These are phyloP conservation scores for Beauveria asiatica DNA, from an alignment of 2,329 filamentous ascomycete species.

Conservation along the genomic window DNA sequence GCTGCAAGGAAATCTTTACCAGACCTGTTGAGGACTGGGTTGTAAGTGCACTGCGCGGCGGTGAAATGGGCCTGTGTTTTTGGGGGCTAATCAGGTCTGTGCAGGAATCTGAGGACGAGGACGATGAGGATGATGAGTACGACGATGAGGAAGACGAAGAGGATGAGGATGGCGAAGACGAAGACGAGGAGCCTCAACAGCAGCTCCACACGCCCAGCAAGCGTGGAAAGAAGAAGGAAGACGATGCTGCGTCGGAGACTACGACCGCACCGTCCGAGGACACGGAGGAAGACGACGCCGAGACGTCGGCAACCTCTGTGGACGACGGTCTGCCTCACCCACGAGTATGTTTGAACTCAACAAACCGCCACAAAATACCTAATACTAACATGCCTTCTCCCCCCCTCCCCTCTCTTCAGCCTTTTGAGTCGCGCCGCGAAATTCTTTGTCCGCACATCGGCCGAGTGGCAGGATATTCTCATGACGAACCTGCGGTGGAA, in stretches of 20 bases:
- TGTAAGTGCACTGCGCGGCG: slow-evolving; percentile 32
- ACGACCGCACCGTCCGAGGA: slow-evolving; percentile 15
- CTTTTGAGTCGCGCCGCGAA: slow-evolving; percentile 89
- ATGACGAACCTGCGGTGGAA: slow-evolving; percentile 66
- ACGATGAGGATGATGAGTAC: slow-evolving; percentile 50
- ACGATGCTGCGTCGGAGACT: slow-evolving; percentile 30
- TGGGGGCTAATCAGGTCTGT: slow-evolving; percentile 18
- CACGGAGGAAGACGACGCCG: slow-evolving; percentile 38
- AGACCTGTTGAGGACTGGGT: slow-evolving; percentile 78
- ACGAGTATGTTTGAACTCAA: slow-evolving; percentile 32
- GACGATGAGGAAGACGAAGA: slow-evolving; percentile 39
- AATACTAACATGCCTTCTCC: neutral
- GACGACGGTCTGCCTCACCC: slow-evolving; percentile 71
- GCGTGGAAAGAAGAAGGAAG: slow-evolving; percentile 46
- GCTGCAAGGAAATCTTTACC: slow-evolving; percentile 84
- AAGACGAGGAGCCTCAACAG: slow-evolving; percentile 35
- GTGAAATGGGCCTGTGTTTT: slow-evolving; percentile 24
- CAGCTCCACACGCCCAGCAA: slow-evolving; percentile 44
- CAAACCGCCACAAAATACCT: no score
- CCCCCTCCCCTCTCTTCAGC: slow-evolving; percentile 33
- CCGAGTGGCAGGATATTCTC: slow-evolving; percentile 83
- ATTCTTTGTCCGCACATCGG: slow-evolving; percentile 82
- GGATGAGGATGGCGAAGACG: slow-evolving; percentile 41
- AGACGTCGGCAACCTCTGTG: slow-evolving; percentile 42
- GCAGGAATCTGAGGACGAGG: slow-evolving; percentile 51